These are phyloP conservation scores for Leccinum griseonigrum DNA, from an alignment of 1,284 basidiomycete genomes.

Conservation along the genomic window DNA sequence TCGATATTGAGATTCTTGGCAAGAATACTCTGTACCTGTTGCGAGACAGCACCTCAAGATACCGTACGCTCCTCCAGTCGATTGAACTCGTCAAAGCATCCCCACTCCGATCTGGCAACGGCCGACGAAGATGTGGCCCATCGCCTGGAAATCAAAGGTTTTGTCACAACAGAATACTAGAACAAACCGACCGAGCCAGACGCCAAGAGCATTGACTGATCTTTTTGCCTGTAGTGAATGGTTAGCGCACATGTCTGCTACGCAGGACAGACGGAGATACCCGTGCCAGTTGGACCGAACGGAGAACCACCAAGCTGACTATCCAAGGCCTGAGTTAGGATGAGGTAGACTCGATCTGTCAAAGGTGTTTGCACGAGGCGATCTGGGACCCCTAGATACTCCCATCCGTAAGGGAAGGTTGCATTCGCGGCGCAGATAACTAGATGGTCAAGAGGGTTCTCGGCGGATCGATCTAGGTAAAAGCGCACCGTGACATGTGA, in stretches of 20 bases:
- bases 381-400: conserved; percentile 96
- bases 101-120: conserved; percentile 99
- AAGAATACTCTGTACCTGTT: conserved; percentile 92
- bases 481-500: conserved; percentile 66
- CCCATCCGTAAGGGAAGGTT: conserved; percentile 96
- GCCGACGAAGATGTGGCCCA: conserved; percentile 99
- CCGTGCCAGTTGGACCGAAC: conserved; percentile 98
- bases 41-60: conserved; percentile 88
- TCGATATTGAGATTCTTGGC: conserved; percentile 83
- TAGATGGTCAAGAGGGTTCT: conserved; percentile 80
- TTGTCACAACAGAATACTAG: conserved; percentile 99
- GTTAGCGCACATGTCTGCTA: conserved; percentile 42
- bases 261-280: conserved; percentile 37
- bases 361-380: conserved; percentile 97
- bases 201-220: conserved; percentile 97
- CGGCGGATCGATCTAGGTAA: conserved; percentile 74
- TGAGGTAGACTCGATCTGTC: conserved; percentile 97
- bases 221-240: conserved; percentile 74
- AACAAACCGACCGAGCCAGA: conserved; percentile 96
- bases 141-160: conserved; percentile 99
- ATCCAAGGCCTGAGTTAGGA: conserved; percentile 93
- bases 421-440: conserved; percentile 89
- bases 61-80: conserved; percentile 89
- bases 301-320: conserved; percentile 95
- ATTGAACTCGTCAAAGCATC: conserved; percentile 98